phyloP scores from a whole-genome alignment of 805 yeast species.

The Sugiyamaella americana region DNA sequence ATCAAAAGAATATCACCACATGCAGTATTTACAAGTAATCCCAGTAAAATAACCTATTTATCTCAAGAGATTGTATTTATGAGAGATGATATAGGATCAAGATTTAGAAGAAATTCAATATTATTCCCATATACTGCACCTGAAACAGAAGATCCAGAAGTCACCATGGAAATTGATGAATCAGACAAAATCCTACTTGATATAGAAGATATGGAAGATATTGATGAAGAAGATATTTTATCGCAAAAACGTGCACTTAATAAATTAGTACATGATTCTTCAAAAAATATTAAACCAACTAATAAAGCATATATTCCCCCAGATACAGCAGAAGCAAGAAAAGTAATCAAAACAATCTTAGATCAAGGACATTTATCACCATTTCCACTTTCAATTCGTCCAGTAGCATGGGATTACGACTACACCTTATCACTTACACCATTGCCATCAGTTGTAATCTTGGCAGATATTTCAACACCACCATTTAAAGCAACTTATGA shows the following conservation, averaged over 20 bases:
- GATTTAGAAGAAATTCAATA: constrained; percentile 66
- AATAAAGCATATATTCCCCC: constrained; percentile 19
- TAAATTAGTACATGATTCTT: constrained; percentile 12
- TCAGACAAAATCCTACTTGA: background rate
- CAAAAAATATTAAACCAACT: constrained; percentile 6
- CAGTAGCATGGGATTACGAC: constrained; percentile 66
- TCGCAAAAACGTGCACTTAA: constrained; percentile 18
- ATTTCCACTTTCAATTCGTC: constrained; percentile 52
- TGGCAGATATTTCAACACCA: constrained; percentile 70
- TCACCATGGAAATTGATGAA: constrained; percentile 23
- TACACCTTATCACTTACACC: constrained; percentile 67
- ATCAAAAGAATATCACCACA: constrained; percentile 49
- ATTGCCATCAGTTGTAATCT: constrained; percentile 55
- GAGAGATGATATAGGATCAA: constrained; percentile 65
- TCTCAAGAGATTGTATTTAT: constrained; percentile 75
- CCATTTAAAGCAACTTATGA: constrained; percentile 69
- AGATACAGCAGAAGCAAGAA: constrained; percentile 31
- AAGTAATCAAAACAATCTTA: constrained; percentile 68
- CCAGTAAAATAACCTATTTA: constrained; percentile 67
- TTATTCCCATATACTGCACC: constrained; percentile 39
- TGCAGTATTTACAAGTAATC: constrained; percentile 65
- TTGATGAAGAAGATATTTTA: constrained; percentile 18
- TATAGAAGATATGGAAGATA: background rate
- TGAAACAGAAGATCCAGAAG: constrained; percentile 26
- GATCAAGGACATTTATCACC: constrained; percentile 91